phyloP scores from a whole-genome alignment of 768 basidiomycete species.

The Naematelia aurantialba region DNA sequence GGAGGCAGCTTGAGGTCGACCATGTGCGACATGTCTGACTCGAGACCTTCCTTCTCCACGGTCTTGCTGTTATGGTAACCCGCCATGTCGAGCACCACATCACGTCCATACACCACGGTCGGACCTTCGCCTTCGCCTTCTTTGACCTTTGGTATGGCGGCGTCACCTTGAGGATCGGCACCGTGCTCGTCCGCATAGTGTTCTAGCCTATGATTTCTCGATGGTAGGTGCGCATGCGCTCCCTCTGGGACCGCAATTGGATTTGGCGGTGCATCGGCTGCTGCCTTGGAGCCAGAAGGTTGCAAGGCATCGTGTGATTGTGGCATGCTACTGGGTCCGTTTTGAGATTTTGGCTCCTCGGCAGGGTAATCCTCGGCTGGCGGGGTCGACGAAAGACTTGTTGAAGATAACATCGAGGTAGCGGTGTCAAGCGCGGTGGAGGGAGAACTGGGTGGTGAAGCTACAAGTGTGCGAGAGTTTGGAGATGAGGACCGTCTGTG shows the following conservation, averaged over 20 bases:
- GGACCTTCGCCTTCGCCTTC: slow-evolving; percentile 56
- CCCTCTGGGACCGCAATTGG: slow-evolving; percentile 25
- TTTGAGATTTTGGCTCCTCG: not conserved
- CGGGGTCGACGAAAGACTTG: slow-evolving; percentile 19
- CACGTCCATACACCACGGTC: slow-evolving; percentile 63
- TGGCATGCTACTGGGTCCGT: slow-evolving; percentile 8
- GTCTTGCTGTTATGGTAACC: slow-evolving; percentile 58
- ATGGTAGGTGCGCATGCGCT: slow-evolving; percentile 24
- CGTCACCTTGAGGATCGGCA: slow-evolving; percentile 52
- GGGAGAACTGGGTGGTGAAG: slow-evolving; percentile 15
- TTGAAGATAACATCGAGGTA: not conserved
- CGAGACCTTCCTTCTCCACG: not conserved
- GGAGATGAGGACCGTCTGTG: slow-evolving; percentile 3
- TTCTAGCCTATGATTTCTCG: slow-evolving; percentile 19
- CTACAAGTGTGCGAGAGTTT: not conserved
- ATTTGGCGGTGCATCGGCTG: slow-evolving; percentile 17
- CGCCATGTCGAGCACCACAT: slow-evolving; percentile 73
- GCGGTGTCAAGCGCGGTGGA: slow-evolving; percentile 37
- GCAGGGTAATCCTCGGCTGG: not conserved
- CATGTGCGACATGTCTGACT: not conserved
- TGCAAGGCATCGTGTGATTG: slow-evolving; percentile 3
- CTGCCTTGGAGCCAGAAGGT: slow-evolving; percentile 10
- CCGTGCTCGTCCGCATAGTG: slow-evolving; percentile 1
- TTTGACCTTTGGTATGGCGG: slow-evolving; percentile 53
- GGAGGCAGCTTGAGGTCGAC: not conserved